phyloP scores from a whole-genome alignment of 805 yeast species.

The Nakazawaea populi region DNA sequence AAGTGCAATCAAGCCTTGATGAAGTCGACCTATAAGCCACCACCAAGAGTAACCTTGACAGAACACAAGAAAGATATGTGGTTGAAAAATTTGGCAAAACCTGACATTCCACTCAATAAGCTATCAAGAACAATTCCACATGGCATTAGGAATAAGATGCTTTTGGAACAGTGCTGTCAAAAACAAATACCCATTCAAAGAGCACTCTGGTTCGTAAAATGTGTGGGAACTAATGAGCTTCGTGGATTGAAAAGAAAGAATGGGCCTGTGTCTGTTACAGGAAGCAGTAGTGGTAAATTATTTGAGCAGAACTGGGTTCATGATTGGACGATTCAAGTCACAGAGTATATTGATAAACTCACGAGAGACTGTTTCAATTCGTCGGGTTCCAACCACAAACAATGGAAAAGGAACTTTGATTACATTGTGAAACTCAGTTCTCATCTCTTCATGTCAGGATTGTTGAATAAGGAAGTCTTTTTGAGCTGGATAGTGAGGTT shows the following conservation, averaged over 20 bases:
- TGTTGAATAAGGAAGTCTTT: slow-evolving; percentile 58
- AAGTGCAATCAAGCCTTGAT: slow-evolving; percentile 37
- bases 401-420: slow-evolving; percentile 46
- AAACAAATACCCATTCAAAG: slow-evolving; percentile 70
- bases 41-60: slow-evolving; percentile 86
- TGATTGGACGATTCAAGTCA: slow-evolving; percentile 88
- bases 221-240: slow-evolving; percentile 78
- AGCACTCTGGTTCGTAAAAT: slow-evolving; percentile 87
- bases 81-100: slow-evolving; percentile 74
- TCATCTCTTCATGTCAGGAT: slow-evolving; percentile 60
- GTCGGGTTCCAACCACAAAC: slow-evolving; percentile 17
- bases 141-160: slow-evolving; percentile 69
- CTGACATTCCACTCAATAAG: slow-evolving; percentile 56
- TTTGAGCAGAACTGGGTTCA: slow-evolving; percentile 48
- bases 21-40: slow-evolving; percentile 63
- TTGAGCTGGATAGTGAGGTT: slow-evolving; percentile 58
- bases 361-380: slow-evolving; percentile 33
- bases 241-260: slow-evolving; percentile 50
- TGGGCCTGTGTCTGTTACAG: background rate
- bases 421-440: slow-evolving; percentile 58
- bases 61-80: slow-evolving; percentile 82
- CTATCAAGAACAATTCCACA: slow-evolving; percentile 83
- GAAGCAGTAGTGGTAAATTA: slow-evolving; percentile 1
- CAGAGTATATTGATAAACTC: slow-evolving; percentile 49
- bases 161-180: slow-evolving; percentile 67